Evolutionary conservation across 306 rosid species (phyloP).

Genomic region (Fragaria iinumae): DNA sequence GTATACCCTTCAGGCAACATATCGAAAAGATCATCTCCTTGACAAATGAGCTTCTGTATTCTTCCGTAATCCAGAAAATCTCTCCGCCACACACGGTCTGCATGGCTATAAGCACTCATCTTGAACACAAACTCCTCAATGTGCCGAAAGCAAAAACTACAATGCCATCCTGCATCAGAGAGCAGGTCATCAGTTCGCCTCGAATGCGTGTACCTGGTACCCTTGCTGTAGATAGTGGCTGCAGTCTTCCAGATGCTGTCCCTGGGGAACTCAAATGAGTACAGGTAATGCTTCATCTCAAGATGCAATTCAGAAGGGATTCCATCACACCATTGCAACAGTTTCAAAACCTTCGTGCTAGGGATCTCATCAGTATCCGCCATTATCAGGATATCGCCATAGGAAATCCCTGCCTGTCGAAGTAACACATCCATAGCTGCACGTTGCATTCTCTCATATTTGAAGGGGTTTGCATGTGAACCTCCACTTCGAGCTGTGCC

Average conservation of each 20-base stretch:
- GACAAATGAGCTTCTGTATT: slow-evolving; percentile 69
- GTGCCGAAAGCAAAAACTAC: slow-evolving; percentile 79
- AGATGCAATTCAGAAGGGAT: slow-evolving; percentile 81
- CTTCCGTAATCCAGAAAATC: slow-evolving; percentile 64
- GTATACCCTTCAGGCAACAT: slow-evolving; percentile 92
- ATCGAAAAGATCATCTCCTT: slow-evolving; percentile 70
- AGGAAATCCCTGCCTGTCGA: slow-evolving; percentile 53
- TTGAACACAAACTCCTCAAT: slow-evolving; percentile 77
- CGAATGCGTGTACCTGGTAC: slow-evolving; percentile 56
- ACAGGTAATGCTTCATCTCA: slow-evolving; percentile 78
- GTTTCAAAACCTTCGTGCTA: slow-evolving; percentile 64
- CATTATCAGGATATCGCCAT: slow-evolving; percentile 72
- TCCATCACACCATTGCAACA: slow-evolving; percentile 87
- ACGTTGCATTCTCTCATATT: slow-evolving; percentile 63
- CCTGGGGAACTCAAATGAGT: slow-evolving; percentile 84
- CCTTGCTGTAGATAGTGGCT: slow-evolving; percentile 46
- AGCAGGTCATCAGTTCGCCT: slow-evolving; percentile 53
- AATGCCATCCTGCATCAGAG: slow-evolving; percentile 93
- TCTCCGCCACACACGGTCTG: slow-evolving; percentile 37
- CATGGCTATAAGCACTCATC: slow-evolving; percentile 93
- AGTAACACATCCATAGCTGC: slow-evolving; percentile 58
- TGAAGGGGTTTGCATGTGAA: slow-evolving; percentile 55
- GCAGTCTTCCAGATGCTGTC: slow-evolving; percentile 94
- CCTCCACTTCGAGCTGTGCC: slow-evolving; percentile 48
- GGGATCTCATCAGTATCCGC: slow-evolving; percentile 91